Conservation (phyloP, 768 basidiomycete genomes). For the Termitomyces sp. region DNA sequence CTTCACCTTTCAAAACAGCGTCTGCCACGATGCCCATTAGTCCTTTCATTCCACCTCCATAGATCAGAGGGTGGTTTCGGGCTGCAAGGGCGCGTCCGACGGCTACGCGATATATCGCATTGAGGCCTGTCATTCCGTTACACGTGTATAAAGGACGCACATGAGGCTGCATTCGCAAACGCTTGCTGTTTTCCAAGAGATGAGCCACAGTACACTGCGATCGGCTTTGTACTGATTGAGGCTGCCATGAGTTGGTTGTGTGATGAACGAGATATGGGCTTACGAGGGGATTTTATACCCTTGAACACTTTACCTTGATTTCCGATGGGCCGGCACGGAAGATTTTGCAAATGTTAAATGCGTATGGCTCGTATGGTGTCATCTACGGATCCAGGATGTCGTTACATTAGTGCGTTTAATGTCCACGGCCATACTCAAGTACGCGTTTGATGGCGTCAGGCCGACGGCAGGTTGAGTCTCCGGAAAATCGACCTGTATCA, state of each 20-base stretch:
- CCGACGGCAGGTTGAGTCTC: background rate
- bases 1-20: constrained; percentile 59
- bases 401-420: background rate
- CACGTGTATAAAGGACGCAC: constrained; percentile 35
- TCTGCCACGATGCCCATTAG: constrained; percentile 83
- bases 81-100: constrained; percentile 68
- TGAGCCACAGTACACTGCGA: constrained; percentile 87
- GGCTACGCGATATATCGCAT: constrained; percentile 33
- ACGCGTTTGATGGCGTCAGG: background rate
- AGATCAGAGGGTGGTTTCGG: constrained; percentile 61
- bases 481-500: background rate
- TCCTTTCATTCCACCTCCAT: constrained; percentile 83
- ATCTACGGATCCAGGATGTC: background rate
- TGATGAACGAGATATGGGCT: background rate
- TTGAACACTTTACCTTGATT: background rate
- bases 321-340: background rate
- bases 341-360: background rate
- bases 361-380: background rate
- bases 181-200: constrained; percentile 57
- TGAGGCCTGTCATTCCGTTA: background rate
- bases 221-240: constrained; percentile 11
- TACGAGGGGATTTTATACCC: background rate
- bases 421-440: background rate
- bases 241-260: background rate
- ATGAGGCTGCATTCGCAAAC: constrained; percentile 62